These are phyloP conservation scores for Vigna radiata DNA, from an alignment of 306 rosid species.

Conservation along the genomic window DNA sequence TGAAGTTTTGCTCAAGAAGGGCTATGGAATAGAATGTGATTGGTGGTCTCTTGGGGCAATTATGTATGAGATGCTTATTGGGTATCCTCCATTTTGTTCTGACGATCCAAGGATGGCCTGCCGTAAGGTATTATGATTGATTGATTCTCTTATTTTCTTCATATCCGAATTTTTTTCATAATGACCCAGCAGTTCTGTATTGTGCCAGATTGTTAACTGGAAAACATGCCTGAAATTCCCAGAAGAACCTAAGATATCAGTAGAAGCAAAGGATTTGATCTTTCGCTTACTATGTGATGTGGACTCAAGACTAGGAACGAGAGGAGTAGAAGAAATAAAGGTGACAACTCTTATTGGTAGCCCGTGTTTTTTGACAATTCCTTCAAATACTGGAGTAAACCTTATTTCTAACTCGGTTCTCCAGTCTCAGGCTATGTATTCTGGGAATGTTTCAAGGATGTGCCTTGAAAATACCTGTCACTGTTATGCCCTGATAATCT, in stretches of 20 bases:
- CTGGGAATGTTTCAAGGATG: constrained; percentile 8
- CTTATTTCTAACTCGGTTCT: constrained; percentile 18
- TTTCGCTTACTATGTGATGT: constrained; percentile 89
- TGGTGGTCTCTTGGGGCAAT: constrained; percentile 99
- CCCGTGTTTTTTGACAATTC: constrained; percentile 16
- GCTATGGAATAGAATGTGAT: constrained; percentile 98
- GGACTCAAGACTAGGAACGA: constrained; percentile 88
- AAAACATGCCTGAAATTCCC: constrained; percentile 95
- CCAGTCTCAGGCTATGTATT: constrained; percentile 31
- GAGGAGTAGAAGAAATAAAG: constrained; percentile 94
- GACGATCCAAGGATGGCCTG: constrained; percentile 99
- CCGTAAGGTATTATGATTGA: constrained; percentile 77
- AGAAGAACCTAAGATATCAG: constrained; percentile 86
- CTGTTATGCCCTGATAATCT: constrained; percentile 25
- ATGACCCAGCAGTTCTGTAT: constrained; percentile 36
- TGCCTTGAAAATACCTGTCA: constrained; percentile 24
- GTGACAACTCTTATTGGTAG: constrained; percentile 53
- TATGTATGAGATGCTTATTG: constrained; percentile 97
- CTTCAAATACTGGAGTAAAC: constrained; percentile 22
- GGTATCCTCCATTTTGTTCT: constrained; percentile 98
- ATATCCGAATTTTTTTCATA: constrained; percentile 28
- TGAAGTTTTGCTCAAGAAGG: constrained; percentile 95
- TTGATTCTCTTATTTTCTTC: constrained; percentile 36
- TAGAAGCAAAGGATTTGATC: constrained; percentile 85
- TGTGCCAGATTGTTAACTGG: constrained; percentile 92